Conservation (phyloP, 73 alveolate genomes). For the Tetrahymena malaccensis region DNA sequence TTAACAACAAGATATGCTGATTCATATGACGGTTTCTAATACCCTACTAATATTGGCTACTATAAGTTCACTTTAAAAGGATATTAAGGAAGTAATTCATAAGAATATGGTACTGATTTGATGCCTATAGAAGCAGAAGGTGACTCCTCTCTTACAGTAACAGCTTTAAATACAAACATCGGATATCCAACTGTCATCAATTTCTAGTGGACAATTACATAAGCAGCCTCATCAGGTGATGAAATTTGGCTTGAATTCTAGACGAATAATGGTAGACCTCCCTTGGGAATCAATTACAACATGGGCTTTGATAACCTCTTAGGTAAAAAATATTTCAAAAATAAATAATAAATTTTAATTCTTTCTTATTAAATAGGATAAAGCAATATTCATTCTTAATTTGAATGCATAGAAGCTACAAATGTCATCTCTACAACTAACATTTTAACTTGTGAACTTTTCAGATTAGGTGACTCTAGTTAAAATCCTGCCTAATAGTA, state of each 20-base stretch:
- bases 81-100: background rate
- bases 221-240: background rate
- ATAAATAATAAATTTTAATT: no score
- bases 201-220: background rate
- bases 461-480: background rate
- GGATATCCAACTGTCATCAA: background rate
- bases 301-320: background rate
- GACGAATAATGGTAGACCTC: background rate
- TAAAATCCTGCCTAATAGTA: background rate
- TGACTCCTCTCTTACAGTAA: background rate
- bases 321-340: background rate
- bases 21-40: background rate
- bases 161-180: background rate
- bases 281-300: background rate
- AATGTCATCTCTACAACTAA: background rate
- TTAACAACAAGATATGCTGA: background rate
- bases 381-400: background rate
- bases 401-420: background rate
- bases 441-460: background rate
- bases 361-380: no score
- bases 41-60: background rate
- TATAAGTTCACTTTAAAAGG: background rate
- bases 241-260: background rate
- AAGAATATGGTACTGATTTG: background rate
- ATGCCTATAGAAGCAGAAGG: background rate